phyloP scores from a whole-genome alignment of 2,329 filamentous ascomycete genomes.

The Boeremia lycopersici region DNA sequence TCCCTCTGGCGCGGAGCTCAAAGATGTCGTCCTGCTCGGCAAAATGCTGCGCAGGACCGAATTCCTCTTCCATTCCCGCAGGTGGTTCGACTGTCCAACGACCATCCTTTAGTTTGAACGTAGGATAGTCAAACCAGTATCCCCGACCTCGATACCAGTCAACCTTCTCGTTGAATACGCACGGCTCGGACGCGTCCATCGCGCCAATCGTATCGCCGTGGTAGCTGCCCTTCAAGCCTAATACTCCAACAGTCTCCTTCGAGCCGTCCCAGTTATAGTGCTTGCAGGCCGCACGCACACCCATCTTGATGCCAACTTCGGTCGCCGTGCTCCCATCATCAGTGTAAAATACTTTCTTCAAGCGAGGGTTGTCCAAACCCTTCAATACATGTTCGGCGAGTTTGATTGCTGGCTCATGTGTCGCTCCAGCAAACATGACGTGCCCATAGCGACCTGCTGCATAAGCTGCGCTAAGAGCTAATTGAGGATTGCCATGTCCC shows the following conservation, averaged over 20 bases:
- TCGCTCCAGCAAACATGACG: slow-evolving; percentile 82
- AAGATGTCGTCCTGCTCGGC: slow-evolving; percentile 43
- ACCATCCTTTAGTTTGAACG: slow-evolving; percentile 69
- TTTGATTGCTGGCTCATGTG: slow-evolving; percentile 77
- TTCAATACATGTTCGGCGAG: slow-evolving; percentile 70
- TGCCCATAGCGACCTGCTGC: slow-evolving; percentile 85
- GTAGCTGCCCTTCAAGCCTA: slow-evolving; percentile 81
- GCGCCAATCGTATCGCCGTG: slow-evolving; percentile 88
- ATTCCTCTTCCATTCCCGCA: slow-evolving; percentile 51
- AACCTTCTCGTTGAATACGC: slow-evolving; percentile 78
- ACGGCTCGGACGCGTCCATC: slow-evolving; percentile 84
- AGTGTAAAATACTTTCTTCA: slow-evolving; percentile 77
- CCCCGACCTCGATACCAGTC: slow-evolving; percentile 85
- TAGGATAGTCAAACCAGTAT: slow-evolving; percentile 81
- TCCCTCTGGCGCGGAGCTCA: slow-evolving; percentile 49
- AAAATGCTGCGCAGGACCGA: slow-evolving; percentile 52
- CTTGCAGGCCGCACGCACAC: slow-evolving; percentile 68
- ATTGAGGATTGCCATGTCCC: slow-evolving; percentile 74
- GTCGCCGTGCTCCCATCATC: slow-evolving; percentile 85
- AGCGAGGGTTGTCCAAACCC: slow-evolving; percentile 65
- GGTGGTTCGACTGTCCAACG: slow-evolving; percentile 69
- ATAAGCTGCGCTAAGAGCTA: slow-evolving; percentile 77
- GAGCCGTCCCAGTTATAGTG: slow-evolving; percentile 69
- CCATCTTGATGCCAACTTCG: slow-evolving; percentile 88
- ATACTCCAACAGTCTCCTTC: slow-evolving; percentile 65